These are phyloP conservation scores for Vanderwaltozyma polyspora DNA, from an alignment of 805 yeast genomes.

Conservation along the genomic window DNA sequence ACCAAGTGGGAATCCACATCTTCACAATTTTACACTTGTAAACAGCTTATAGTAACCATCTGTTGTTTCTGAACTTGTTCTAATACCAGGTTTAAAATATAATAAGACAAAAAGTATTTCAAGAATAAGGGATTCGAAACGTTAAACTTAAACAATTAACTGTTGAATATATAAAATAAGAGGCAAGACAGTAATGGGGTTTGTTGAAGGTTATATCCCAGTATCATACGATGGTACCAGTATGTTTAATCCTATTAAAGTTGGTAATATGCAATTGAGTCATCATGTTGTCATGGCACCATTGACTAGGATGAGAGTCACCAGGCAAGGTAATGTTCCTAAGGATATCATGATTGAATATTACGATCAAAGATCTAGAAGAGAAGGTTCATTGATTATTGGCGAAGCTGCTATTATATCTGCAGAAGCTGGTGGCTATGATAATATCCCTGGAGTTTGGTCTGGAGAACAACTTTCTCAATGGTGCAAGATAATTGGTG, in stretches of 20 bases:
- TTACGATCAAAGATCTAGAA: slow-evolving; percentile 44
- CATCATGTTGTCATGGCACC: slow-evolving; percentile 36
- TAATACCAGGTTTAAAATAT: too few relatives aligned
- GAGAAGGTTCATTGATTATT: slow-evolving; percentile 47
- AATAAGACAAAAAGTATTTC: too few relatives aligned
- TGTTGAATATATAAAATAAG: too few relatives aligned
- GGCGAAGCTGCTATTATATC: slow-evolving; percentile 51
- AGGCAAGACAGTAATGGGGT: too few relatives aligned
- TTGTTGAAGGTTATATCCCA: slow-evolving; percentile 19
- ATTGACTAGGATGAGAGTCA: slow-evolving; percentile 35
- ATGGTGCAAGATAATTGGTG: slow-evolving; percentile 39
- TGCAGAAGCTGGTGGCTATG: slow-evolving; percentile 32
- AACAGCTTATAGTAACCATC: too few relatives aligned
- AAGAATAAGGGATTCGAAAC: too few relatives aligned
- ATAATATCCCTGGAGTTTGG: slow-evolving; percentile 42
- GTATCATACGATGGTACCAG: slow-evolving; percentile 26
- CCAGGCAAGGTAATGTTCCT: slow-evolving; percentile 30
- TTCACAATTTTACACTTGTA: too few relatives aligned
- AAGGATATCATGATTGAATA: slow-evolving; percentile 38
- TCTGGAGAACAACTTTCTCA: slow-evolving; percentile 35
- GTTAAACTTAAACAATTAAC: too few relatives aligned
- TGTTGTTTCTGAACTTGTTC: too few relatives aligned
- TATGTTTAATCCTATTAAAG: slow-evolving; percentile 34
- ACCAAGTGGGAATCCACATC: too few relatives aligned
- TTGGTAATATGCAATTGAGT: slow-evolving; percentile 29